Base-by-base conservation (phyloP, 208 protist genomes). In the Blastocrithidia nonstop region DNA sequence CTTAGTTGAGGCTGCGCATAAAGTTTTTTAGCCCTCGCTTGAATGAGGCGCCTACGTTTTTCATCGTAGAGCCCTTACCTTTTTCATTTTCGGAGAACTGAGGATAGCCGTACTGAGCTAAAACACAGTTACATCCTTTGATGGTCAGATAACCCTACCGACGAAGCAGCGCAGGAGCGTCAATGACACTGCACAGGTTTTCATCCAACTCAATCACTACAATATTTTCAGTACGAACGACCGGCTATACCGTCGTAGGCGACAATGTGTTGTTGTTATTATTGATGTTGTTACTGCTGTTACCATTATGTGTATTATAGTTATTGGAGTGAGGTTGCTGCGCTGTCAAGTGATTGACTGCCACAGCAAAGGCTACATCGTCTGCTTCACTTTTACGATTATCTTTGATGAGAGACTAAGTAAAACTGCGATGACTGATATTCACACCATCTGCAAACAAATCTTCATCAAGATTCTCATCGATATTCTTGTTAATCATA, bases 11-110 rank as follows among this genome's bases (percentile, higher is more conserved):
- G 7, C 58, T 57, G 26, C 78, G 54, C 24, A 88, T 59, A 42
- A 88, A 78, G 25, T 70, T 83, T 38, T 79, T 83, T 19, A 88
- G 40, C 3, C 78, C 73, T 16, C 57, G 71, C 52, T 71, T 64
- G 24, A 88, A 54, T 7, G 78, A 74, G 1, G 55, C 68, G 7
- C 64, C 71, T 3, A 78, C 77, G 22, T 71, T 78, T 38, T 76
- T 67, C 35, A 80, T 60, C 0, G 61, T 45, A 15, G 48, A 57
- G 16, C 48, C 62, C 33, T 69, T 44, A 20, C 63, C 50, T 15
- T 20, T 45, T 0, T 46, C 37, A 16, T 57, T 54, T 37, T 49
- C 54, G 8, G 16, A 27, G 21, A 58, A 57, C 39, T 70, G 58
- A 7, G 72, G 70, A 53, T 81, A 88, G 1, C 51, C 41, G 45